phyloP scores from a whole-genome alignment of 1,284 basidiomycete species.

The Pseudozyma hubeiensis region DNA sequence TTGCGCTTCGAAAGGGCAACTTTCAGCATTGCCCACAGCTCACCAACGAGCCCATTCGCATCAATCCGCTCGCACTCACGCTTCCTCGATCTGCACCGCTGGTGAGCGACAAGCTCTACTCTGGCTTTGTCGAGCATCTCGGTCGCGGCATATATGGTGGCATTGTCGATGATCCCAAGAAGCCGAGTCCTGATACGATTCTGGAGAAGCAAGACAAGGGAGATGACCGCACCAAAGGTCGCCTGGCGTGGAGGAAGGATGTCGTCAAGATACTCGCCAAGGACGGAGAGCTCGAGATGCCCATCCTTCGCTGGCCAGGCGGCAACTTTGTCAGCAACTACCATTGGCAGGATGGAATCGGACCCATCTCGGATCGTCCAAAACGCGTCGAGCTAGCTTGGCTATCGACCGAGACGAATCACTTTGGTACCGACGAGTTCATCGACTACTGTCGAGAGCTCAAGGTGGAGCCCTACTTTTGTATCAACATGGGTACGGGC shows the following conservation, averaged over 20 bases:
- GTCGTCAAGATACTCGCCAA: slow-evolving; percentile 72
- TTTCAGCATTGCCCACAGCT: slow-evolving; percentile 25
- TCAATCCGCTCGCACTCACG: slow-evolving; percentile 32
- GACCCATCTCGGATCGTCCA: slow-evolving; percentile 73
- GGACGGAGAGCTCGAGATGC: slow-evolving; percentile 73
- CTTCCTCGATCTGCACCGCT: slow-evolving; percentile 22
- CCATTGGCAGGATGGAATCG: slow-evolving; percentile 78
- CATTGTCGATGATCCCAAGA: slow-evolving; percentile 72
- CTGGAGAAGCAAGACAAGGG: slow-evolving; percentile 59
- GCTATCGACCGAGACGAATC: slow-evolving; percentile 76
- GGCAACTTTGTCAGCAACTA: slow-evolving; percentile 74
- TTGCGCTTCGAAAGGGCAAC: slow-evolving; percentile 5
- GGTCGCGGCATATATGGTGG: slow-evolving; percentile 76
- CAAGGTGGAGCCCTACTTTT: slow-evolving; percentile 74
- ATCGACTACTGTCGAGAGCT: slow-evolving; percentile 72
- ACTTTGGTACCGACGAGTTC: slow-evolving; percentile 76
- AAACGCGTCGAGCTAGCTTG: slow-evolving; percentile 77
- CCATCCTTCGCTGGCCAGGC: slow-evolving; percentile 76
- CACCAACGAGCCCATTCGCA: slow-evolving; percentile 23
- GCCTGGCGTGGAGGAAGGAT: slow-evolving; percentile 74
- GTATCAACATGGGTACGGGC: slow-evolving; percentile 77
- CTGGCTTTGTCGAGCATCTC: slow-evolving; percentile 58
- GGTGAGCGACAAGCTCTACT: slow-evolving; percentile 50
- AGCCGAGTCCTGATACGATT: slow-evolving; percentile 66
- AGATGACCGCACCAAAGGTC: slow-evolving; percentile 57